Base-by-base conservation (phyloP, 1,284 basidiomycete species). In the Leccinum solheimii region DNA sequence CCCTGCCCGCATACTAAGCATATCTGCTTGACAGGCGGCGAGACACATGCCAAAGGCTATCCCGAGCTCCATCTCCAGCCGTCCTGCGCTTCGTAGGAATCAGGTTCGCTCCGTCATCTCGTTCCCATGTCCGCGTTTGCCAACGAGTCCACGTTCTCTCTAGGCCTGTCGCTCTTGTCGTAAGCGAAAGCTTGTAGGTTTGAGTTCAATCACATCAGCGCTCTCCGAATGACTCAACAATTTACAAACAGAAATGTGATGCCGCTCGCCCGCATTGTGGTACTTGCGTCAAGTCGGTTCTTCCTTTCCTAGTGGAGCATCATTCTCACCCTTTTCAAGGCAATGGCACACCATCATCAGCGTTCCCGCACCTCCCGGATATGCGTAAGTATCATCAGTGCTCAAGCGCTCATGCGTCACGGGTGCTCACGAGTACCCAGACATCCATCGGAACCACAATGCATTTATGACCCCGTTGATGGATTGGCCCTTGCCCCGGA, bases 381-480 rank as follows among this genome's bases (percentile, higher is more conserved):
- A 91, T 76, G 85, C 86, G 90, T 91, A 70, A 72, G 89, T 78
- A 40, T 55, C 30, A 27, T 34, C 57, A 51, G 38, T 49, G 43
- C 40, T 50, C 16, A 21, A 21, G 11, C 11, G 43, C 43, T 50
- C n/a, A 21, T 21, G 11, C 19, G 11, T 48, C 45, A 21, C 3
- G 19, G 27, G 14, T 59, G 27, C 61, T 73, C 56, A 70, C 32
- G 56, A 21, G 36, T 45, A 50, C 58, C 54, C 51, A 92, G 91
- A 34, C 90, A 93, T 75, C 91, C 91, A 14, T 79, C 82, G 13
- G 90, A 92, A 72, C 91, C 91, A 3, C 86, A 88, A 69, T 93
- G 91, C 69, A 84, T 84, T 8, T 93, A 93, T 71, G 91, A 93
- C 75, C 91, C 91, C 2, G 86, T 92, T 16, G 91, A 93, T 71